Base-by-base conservation (phyloP, 2,329 filamentous ascomycete genomes). In the Phaeophleospora eucalypticola region DNA sequence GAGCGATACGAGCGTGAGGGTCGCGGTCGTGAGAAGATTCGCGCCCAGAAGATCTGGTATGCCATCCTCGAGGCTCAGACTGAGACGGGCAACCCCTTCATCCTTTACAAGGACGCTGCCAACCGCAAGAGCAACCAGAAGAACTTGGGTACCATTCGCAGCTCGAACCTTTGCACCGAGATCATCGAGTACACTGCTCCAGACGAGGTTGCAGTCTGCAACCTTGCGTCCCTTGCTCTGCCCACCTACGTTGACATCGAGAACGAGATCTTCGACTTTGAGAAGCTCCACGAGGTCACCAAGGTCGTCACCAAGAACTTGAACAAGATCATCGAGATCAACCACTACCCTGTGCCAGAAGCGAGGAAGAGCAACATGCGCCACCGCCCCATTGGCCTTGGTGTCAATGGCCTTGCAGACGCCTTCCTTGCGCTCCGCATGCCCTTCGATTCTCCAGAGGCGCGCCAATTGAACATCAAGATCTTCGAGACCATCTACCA, bases 101-200 rank as follows among this genome's bases (percentile, higher is more conserved):
- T 98, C 89, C 84, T 97, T 51, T 98, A 98, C 84, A 98, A 98
- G 80, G 93, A 98, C 73, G 81, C 84, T 65, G 91, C 87, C 82
- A 98, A 98, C 82, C 83, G 83, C 70, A 98, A 98, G 86, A 96
- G 90, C 79, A 98, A 98, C 81, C 93, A 98, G 77, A 97, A 98
- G 85, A 98, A 98, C 74, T 80, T 98, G 24, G 93, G 93, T 58
- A 96, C 90, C 53, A 98, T 98, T 63, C 89, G 89, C 71, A 96
- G 89, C 79, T 98, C 93, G 65, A 98, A 98, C 72, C 79, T 98
- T 40, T 98, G 93, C 83, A 97, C 91, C 41, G 93, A 98, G 73
- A 98, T 98, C 62, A 81, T 98, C 57, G 93, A 98, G 76, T 98
- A 96, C 78, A 94, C 79, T 57, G 89, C 93, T 29, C 91, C 93